Evolutionary conservation across 805 yeast genomes (phyloP), one percentile per base, ranked within the genome.

Genomic region (Cephaloascus albidus): DNA sequence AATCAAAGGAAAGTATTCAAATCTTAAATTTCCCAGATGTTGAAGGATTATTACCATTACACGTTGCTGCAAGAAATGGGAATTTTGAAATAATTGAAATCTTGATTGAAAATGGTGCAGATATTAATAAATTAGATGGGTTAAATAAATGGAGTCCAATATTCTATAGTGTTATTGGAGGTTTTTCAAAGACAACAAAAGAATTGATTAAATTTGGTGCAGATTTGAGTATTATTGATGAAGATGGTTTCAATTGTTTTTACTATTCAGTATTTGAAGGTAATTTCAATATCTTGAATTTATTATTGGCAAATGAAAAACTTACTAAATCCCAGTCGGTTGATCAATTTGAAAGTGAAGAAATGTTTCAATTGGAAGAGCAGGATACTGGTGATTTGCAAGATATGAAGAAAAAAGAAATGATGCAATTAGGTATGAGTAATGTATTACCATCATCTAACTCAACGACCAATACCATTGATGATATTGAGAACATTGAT

Each of bases 231-330:
- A 54, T 84, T 17, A 67, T 76, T 14, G 97, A 93, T 59, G 93
- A 83, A 43, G 85, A 85, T 43, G 84, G 87, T 3, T 73, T 74
- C 48, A 75, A 81, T 23, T 23, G 28, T 23, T 52, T 89, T 36
- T 90, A 84, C 55, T 85, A 90, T 55, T 90, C 97, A 19, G 84
- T 89, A 18, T 85, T 95, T 77, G 97, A 89, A 57, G 97, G 98
- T 18, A 90, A 88, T 52, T 78, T 87, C 20, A 38, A 96, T 96
- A 0, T 53, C 6, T 6, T 8, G 6, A 12, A 23, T 8, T 8
- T 6, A 8, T 6, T 8, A 23, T 8, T 23, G 6, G 12, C 28
- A 23, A 23, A 23, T 8, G 12, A 23, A 23, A 23, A 8, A 6
- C 6, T 23, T 12, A 23, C 6, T 6, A 23, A 23, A 23, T 8